Conservation (phyloP, 192 early-diverging fungal genomes). For the Coemansia sp. region DNA sequence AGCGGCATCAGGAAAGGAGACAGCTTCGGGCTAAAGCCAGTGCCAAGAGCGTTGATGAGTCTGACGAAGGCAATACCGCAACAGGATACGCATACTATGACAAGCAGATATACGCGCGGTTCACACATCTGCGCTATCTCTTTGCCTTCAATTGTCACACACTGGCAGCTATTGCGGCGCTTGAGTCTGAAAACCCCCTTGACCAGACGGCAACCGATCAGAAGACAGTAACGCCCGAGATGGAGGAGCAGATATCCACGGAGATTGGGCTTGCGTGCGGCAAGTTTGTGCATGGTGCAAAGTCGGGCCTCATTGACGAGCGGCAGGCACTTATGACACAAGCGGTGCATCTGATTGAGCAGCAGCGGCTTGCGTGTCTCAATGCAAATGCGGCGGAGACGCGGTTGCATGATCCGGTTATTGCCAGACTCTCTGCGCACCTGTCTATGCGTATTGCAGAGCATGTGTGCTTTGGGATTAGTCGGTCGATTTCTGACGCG, state of each 20-base stretch:
- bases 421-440: slow-evolving; percentile 26
- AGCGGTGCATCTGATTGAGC: slow-evolving; percentile 42
- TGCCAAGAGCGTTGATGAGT: background rate
- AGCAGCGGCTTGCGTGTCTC: slow-evolving; percentile 36
- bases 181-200: background rate
- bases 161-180: background rate
- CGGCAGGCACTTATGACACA: slow-evolving; percentile 24
- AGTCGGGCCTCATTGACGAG: slow-evolving; percentile 14
- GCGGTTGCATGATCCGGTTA: slow-evolving; percentile 2
- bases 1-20: background rate
- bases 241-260: slow-evolving; percentile 12
- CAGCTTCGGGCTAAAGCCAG: background rate
- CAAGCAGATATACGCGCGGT: slow-evolving; percentile 26
- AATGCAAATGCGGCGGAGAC: slow-evolving; percentile 19
- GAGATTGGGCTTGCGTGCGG: slow-evolving; percentile 16
- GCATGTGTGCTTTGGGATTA: slow-evolving; percentile 14
- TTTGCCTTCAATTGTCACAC: slow-evolving; percentile 30
- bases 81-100: slow-evolving; percentile 28
- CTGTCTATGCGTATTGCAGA: slow-evolving; percentile 22
- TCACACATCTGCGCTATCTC: slow-evolving; percentile 40
- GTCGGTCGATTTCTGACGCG: slow-evolving; percentile 12
- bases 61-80: background rate
- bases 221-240: slow-evolving; percentile 3
- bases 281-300: slow-evolving; percentile 24
- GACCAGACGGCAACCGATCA: background rate